Evolutionary conservation across 2,329 filamentous ascomycete genomes (phyloP), one percentile per base, ranked within the genome.

Genomic region (Talaromyces sp.): DNA sequence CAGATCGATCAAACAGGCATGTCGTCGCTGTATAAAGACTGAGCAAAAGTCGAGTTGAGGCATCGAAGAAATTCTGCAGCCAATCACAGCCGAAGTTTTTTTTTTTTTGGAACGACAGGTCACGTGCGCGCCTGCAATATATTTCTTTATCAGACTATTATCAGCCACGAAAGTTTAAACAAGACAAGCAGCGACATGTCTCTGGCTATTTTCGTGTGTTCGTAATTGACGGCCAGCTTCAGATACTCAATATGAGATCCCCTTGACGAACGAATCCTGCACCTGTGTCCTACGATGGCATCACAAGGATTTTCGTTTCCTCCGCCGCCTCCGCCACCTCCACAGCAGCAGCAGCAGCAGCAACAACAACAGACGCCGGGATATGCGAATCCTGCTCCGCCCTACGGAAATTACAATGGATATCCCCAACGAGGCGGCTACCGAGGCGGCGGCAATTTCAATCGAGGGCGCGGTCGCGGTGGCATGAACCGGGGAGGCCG

Each of bases 271-370:
- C 30, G 27, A 34, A 34, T 18, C 36, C 33, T 59, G 28, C 56
- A 31, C 55, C 30, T 36, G 66, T 61, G 60, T 66, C 65, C 63
- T 65, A 69, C 60, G 59, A 78, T 78, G 75, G 73, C 69, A 67
- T 70, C 76, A 57, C 73, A 78, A 68, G 75, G 74, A 30, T 80
- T 80, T 68, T 75, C 78, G 50, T 81, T 80, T 65, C 78, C 78
- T 62, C 78, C 77, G 23, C 78, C 78, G 36, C 78, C 78, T 18
- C 78, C 78, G 27, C 78, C 77, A 40, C 76, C 76, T 42, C 75
- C 75, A 8, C 59, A 69, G 27, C 64, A 61, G 23, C 65, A 65
- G 36, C 67, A 66, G 34, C 55, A 59, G 18, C 65, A 65, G 33
- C 67, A 66, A 31, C 55, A 59, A 5, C 58, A 59, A 23, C 64